These are phyloP conservation scores for Ceratobasidium sp. DNA, from an alignment of 1,284 basidiomycete species.

Conservation along the genomic window DNA sequence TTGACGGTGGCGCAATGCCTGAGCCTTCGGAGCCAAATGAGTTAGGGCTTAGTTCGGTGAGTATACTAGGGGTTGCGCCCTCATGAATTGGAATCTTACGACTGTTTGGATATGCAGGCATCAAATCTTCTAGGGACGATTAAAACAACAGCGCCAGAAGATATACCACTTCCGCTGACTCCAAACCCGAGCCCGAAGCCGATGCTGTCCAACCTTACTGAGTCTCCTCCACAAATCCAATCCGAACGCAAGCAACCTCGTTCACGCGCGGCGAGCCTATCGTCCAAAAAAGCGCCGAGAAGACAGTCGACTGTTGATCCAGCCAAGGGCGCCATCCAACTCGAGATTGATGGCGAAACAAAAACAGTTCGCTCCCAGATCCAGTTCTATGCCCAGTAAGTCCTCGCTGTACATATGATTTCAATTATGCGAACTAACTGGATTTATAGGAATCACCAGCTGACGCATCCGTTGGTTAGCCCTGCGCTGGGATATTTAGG, in stretches of 20 bases:
- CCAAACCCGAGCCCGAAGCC: not conserved
- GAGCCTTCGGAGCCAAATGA: not conserved
- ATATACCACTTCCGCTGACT: not conserved
- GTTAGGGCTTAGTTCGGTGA: slow-evolving; percentile 9
- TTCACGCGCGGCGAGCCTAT: not conserved
- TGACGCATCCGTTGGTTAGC: slow-evolving; percentile 88
- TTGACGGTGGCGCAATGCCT: not conserved
- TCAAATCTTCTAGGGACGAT: no score
- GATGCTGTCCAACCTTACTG: no score
- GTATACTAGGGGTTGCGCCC: not conserved
- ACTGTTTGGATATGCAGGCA: no score
- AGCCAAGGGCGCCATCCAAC: slow-evolving; percentile 19
- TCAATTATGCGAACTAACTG: slow-evolving; percentile 67
- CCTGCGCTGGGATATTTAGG: slow-evolving; percentile 85
- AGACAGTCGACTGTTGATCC: slow-evolving; percentile 38
- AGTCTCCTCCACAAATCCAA: not conserved
- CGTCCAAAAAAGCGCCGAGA: slow-evolving; percentile 16
- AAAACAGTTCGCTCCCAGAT: slow-evolving; percentile 73
- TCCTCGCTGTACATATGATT: slow-evolving; percentile 41
- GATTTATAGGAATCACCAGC: slow-evolving; percentile 50
- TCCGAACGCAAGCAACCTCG: not conserved
- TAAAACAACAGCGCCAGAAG: not conserved
- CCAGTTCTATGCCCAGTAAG: slow-evolving; percentile 76
- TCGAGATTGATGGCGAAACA: slow-evolving; percentile 55
- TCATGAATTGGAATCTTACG: no score